These are phyloP conservation scores for Globisporangium middletonii DNA, from an alignment of 352 stramenopile species.

Conservation along the genomic window DNA sequence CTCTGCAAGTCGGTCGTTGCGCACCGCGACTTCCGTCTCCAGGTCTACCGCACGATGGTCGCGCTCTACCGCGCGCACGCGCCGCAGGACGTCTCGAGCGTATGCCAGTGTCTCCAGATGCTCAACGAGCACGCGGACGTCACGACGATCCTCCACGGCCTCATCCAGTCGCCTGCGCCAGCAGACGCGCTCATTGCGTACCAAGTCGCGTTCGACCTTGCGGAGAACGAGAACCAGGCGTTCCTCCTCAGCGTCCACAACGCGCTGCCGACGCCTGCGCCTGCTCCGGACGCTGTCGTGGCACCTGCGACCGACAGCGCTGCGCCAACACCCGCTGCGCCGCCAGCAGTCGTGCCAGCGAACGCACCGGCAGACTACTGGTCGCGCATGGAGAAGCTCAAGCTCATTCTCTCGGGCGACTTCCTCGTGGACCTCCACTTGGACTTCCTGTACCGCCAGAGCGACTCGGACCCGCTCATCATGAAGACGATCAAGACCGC, in stretches of 20 bases:
- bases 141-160: constrained; percentile 81
- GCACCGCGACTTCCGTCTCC: constrained; percentile 92
- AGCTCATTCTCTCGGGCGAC: constrained; percentile 79
- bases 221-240: constrained; percentile 97
- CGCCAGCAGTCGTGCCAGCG: constrained; percentile 21
- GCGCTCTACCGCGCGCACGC: constrained; percentile 62
- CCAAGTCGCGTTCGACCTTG: constrained; percentile 97
- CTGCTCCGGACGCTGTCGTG: constrained; percentile 24
- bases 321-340: constrained; percentile 7
- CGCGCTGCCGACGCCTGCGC: constrained; percentile 56
- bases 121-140: constrained; percentile 82
- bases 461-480: constrained; percentile 88
- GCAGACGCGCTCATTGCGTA: constrained; percentile 90
- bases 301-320: constrained; percentile 12
- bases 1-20: constrained; percentile 91
- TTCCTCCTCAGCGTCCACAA: constrained; percentile 93
- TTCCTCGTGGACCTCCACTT: constrained; percentile 92
- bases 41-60: constrained; percentile 92
- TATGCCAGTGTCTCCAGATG: constrained; percentile 88
- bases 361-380: constrained; percentile 70
- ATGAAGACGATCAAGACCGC: constrained; percentile 94
- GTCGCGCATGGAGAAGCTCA: constrained; percentile 81
- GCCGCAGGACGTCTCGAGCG: constrained; percentile 61
- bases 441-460: constrained; percentile 91
- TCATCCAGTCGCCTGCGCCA: constrained; percentile 64